These are phyloP conservation scores for Hymenoscyphus fructigenus DNA, from an alignment of 2,329 filamentous ascomycete genomes.

Conservation along the genomic window DNA sequence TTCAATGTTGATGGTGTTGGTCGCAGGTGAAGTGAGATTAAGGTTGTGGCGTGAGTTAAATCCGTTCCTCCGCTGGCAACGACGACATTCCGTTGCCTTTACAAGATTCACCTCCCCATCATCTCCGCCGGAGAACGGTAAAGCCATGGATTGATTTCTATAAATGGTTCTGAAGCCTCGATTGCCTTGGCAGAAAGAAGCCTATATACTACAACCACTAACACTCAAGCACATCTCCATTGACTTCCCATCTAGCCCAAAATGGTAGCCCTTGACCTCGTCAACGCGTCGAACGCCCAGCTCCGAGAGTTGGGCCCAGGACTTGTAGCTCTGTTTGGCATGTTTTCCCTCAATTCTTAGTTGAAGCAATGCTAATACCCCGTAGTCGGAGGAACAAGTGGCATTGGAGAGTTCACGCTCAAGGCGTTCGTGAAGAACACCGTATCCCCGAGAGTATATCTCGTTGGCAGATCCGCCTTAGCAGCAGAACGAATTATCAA, in stretches of 20 bases:
- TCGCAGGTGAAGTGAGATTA: too few relatives aligned
- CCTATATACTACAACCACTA: neutral
- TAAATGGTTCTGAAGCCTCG: neutral
- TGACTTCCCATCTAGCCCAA: neutral
- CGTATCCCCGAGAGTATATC: constrained; percentile 44
- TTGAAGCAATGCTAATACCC: constrained; percentile 10
- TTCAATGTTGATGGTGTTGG: too few relatives aligned
- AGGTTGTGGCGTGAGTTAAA: too few relatives aligned
- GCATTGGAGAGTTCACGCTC: constrained; percentile 49
- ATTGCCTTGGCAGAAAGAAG: neutral
- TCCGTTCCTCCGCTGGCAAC: neutral
- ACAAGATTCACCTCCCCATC: too few relatives aligned
- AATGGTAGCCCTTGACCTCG: constrained; percentile 33
- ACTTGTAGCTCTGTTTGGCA: constrained; percentile 34
- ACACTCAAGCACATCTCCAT: constrained; percentile 30
- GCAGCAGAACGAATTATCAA: constrained; percentile 42
- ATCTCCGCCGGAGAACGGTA: too few relatives aligned
- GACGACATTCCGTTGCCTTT: too few relatives aligned
- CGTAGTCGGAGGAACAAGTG: constrained; percentile 47
- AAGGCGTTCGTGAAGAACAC: constrained; percentile 45
- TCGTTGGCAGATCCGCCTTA: constrained; percentile 47
- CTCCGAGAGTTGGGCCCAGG: constrained; percentile 33
- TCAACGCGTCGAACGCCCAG: constrained; percentile 31
- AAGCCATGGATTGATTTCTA: neutral
- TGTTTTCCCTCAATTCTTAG: neutral